Percentiles rank a stretch among this genome's conserved stretches.
These are phyloP conservation scores for Candida koratica DNA, from an alignment of 805 yeast genomes.

Conservation along the genomic window DNA sequence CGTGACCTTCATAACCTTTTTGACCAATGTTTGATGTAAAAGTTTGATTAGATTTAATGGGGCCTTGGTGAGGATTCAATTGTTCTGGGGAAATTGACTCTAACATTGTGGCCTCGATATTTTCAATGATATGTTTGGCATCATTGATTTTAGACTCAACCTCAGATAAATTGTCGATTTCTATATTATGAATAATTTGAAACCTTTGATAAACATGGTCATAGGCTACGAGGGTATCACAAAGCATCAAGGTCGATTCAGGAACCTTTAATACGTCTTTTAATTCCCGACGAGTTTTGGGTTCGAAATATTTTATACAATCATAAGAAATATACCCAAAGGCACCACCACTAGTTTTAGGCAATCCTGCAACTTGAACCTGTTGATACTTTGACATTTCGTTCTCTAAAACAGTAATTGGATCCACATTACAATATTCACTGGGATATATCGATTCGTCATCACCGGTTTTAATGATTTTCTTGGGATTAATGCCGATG, in stretches of 20 bases:
- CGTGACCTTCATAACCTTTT: constrained; percentile 88
- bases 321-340: constrained; percentile 94
- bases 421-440: constrained; percentile 61
- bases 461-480: constrained; percentile 80
- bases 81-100: constrained; percentile 40
- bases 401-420: constrained; percentile 66
- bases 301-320: constrained; percentile 95
- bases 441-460: constrained; percentile 29
- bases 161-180: constrained; percentile 29
- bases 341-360: constrained; percentile 91
- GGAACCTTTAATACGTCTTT: constrained; percentile 83
- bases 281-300: constrained; percentile 70
- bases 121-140: constrained; percentile 58
- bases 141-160: constrained; percentile 45
- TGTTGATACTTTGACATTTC: constrained; percentile 66
- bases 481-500: constrained; percentile 81
- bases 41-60: constrained; percentile 60
- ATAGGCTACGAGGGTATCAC: constrained; percentile 84
- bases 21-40: constrained; percentile 90
- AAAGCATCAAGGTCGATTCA: constrained; percentile 88
- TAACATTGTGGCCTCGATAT: constrained; percentile 47
- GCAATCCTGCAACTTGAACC: constrained; percentile 77
- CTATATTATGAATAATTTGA: constrained; percentile 81
- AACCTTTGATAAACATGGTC: constrained; percentile 93
- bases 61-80: constrained; percentile 69